Percentiles rank a stretch among this genome's conserved stretches.
Conservation (phyloP, 805 yeast species). For the Barnettozyma botsteinii region DNA sequence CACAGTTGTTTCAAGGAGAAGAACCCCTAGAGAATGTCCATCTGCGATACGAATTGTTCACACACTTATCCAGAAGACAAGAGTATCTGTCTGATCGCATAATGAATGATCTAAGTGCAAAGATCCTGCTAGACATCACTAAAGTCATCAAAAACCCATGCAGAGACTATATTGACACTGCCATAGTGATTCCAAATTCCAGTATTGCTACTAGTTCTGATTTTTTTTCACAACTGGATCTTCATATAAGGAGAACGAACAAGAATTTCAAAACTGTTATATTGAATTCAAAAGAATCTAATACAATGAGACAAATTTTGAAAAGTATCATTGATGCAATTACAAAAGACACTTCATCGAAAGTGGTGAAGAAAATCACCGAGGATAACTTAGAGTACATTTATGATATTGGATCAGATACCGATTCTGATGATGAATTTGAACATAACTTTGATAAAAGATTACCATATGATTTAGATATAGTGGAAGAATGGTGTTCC, state of each 20-base stretch:
- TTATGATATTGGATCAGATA: constrained; percentile 7
- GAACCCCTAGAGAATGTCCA: constrained; percentile 14
- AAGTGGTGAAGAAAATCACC: background rate
- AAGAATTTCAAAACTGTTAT: constrained; percentile 13
- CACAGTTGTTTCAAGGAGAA: constrained; percentile 15
- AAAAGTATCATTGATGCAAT: constrained; percentile 19
- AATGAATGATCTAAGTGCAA: constrained; percentile 13
- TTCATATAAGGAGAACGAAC: constrained; percentile 6
- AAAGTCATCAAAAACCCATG: constrained; percentile 7
- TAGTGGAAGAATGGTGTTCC: constrained; percentile 23
- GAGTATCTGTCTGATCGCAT: constrained; percentile 12
- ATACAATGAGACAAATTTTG: constrained; percentile 22
- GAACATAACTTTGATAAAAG: constrained; percentile 16
- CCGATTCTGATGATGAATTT: constrained; percentile 14
- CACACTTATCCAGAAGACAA: constrained; percentile 12
- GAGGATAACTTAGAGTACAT: constrained; percentile 2
- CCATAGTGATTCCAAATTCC: constrained; percentile 19
- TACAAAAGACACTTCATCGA: constrained; percentile 3
- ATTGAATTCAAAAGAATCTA: constrained; percentile 22
- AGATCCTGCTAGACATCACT: constrained; percentile 13
- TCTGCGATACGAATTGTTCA: constrained; percentile 15
- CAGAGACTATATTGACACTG: constrained; percentile 11
- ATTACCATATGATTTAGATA: constrained; percentile 23
- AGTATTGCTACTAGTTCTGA: constrained; percentile 17
- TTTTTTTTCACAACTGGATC: constrained; percentile 14